Conservation (phyloP, 2,329 filamentous ascomycete genomes). For the Bipolaris zeicola region DNA sequence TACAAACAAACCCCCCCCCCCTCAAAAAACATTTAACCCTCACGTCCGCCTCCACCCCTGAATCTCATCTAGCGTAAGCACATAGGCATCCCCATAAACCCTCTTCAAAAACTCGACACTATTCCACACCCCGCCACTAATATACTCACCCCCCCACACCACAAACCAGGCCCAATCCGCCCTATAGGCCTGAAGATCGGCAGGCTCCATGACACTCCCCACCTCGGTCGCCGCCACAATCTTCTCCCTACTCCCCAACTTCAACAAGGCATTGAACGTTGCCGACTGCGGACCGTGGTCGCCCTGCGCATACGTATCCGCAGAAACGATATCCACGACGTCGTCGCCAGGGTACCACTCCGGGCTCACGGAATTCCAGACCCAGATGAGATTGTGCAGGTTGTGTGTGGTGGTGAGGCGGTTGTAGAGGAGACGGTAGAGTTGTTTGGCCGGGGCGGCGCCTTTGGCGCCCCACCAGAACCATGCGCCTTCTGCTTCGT, state of each 20-base stretch:
- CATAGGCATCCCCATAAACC: constrained; percentile 40
- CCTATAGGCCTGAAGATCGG: constrained; percentile 51
- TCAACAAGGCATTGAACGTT: constrained; percentile 53
- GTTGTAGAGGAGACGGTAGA: constrained; percentile 54
- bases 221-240: constrained; percentile 57
- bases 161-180: constrained; percentile 58
- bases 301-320: constrained; percentile 54
- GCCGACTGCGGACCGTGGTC: constrained; percentile 53
- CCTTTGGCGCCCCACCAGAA: constrained; percentile 61
- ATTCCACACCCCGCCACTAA: constrained; percentile 53
- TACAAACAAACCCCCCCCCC: neutral
- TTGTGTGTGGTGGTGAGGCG: constrained; percentile 53
- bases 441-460: constrained; percentile 53
- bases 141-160: constrained; percentile 55
- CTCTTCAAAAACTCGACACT: constrained; percentile 48
- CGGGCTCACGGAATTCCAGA: constrained; percentile 55
- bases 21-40: neutral
- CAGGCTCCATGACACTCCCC: constrained; percentile 54
- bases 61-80: constrained; percentile 38
- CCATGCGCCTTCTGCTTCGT: constrained; percentile 59
- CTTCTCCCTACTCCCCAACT: constrained; percentile 54
- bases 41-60: constrained; percentile 25
- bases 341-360: constrained; percentile 57
- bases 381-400: constrained; percentile 58
- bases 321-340: constrained; percentile 55